Conservation (phyloP, 805 yeast species). For the Priceomyces medius region DNA sequence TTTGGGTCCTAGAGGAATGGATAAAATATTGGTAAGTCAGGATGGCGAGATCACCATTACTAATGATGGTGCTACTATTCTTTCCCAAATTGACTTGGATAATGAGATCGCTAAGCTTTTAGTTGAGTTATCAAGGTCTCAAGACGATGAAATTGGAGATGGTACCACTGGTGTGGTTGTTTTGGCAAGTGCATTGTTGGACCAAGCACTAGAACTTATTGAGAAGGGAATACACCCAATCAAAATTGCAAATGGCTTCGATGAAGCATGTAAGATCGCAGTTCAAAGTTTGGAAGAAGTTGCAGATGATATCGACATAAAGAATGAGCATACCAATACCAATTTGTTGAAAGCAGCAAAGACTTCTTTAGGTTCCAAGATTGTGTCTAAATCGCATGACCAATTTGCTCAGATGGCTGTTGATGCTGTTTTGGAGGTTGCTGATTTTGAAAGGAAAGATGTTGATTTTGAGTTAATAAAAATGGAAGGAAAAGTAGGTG, state of each 20-base stretch:
- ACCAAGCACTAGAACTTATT: constrained; percentile 90
- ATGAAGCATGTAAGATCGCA: constrained; percentile 94
- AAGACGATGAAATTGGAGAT: constrained; percentile 98
- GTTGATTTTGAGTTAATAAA: constrained; percentile 96
- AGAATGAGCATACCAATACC: constrained; percentile 46
- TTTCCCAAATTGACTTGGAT: constrained; percentile 93
- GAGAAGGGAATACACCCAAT: constrained; percentile 98
- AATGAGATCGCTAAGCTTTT: constrained; percentile 93
- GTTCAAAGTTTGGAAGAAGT: constrained; percentile 68
- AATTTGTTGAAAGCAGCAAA: constrained; percentile 86
- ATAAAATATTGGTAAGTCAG: constrained; percentile 89
- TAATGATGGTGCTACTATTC: constrained; percentile 96
- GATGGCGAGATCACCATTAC: constrained; percentile 98
- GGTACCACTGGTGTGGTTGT: constrained; percentile 99
- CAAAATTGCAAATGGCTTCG: constrained; percentile 94
- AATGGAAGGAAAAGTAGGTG: constrained; percentile 95
- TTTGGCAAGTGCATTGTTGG: constrained; percentile 88
- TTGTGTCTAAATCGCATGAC: constrained; percentile 90
- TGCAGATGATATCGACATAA: constrained; percentile 63
- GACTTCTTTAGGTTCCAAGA: constrained; percentile 92
- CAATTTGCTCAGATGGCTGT: constrained; percentile 97
- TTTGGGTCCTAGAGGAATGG: constrained; percentile 97
- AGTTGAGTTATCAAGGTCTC: constrained; percentile 91
- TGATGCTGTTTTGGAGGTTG: constrained; percentile 89
- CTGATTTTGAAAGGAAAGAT: constrained; percentile 87